Percentiles rank a stretch among this genome's conserved stretches.
These are phyloP conservation scores for Chaetomiaceae sp. DNA, from an alignment of 2,329 filamentous ascomycete species.

Conservation along the genomic window DNA sequence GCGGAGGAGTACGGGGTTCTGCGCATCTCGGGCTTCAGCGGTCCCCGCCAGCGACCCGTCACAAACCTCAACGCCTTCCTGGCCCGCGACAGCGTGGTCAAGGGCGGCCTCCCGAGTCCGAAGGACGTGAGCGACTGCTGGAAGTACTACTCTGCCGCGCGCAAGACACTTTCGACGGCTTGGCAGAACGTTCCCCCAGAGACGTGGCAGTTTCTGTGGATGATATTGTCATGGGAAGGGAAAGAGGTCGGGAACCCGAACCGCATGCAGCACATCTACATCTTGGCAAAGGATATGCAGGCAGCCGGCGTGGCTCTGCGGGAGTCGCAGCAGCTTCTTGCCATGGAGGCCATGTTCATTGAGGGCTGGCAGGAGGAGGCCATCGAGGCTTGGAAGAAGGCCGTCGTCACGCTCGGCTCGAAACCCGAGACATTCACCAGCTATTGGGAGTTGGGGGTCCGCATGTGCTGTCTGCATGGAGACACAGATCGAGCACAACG, in stretches of 20 bases:
- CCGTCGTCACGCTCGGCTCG: conserved; percentile 46
- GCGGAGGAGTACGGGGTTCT: conserved; percentile 20
- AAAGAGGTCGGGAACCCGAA: conserved; percentile 45
- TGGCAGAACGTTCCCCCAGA: conserved; percentile 52
- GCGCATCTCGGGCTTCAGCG: conserved; percentile 21
- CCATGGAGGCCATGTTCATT: conserved; percentile 62
- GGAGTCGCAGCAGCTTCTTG: conserved; percentile 55
- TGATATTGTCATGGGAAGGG: conserved; percentile 48
- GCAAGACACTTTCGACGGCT: conserved; percentile 37
- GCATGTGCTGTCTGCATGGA: conserved; percentile 54
- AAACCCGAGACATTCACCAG: conserved; percentile 41
- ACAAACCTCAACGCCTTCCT: conserved; percentile 28
- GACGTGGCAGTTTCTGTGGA: conserved; percentile 63
- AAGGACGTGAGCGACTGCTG: conserved; percentile 34
- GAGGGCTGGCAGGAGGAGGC: conserved; percentile 55
- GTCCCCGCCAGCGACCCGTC: conserved; percentile 20
- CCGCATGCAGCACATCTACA: conserved; percentile 54
- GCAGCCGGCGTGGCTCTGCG: conserved; percentile 50
- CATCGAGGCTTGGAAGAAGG: conserved; percentile 57
- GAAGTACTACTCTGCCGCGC: conserved; percentile 44
- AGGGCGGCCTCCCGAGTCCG: conserved; percentile 27
- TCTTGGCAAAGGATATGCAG: conserved; percentile 60
- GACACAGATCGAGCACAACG: conserved; percentile 54
- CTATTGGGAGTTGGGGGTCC: conserved; percentile 61
- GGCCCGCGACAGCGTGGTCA: conserved; percentile 31